Base-by-base conservation (phyloP, 2,329 filamentous ascomycete species). In the Fusarium domesticum region DNA sequence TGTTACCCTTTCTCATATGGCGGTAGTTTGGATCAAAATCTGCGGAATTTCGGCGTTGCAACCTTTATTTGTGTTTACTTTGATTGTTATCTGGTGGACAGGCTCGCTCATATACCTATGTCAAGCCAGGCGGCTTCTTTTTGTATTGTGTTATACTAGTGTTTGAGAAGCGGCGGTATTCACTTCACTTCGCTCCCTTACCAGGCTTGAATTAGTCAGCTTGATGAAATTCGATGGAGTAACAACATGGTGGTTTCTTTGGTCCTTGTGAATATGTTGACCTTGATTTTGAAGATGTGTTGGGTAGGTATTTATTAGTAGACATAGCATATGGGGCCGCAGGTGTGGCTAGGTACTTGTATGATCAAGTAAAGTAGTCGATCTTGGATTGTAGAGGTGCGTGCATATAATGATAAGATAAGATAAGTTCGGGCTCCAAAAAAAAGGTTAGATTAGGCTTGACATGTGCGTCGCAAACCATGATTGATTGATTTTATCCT, bases 11-110 rank as follows among this genome's bases (percentile, higher is more conserved):
- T 50, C 47, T 47, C 42, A 51, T 43, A 51, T 42, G 59, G 53
- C 57, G 57, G 58, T 50, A 56, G 53, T 47, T 63, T 63, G 58
- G 54, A 58, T 62, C 50, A 61, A 63, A 63, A 61, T 54, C 50
- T 59, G 49, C 48, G 61, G 61, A 62, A 39, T 51, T 47, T 8
- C 34, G 61, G 61, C 61, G 61, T 64, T 62, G 18, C 46, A 45
- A 50, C 54, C 50, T 60, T 41, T 47, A 44, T 48, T 48, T 53
- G 51, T 52, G 42, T 54, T 33, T 45, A 35, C 43, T 38, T 48
- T 51, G 40, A 41, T 44, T 47, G 43, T 58, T 40, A 45, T 45
- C 28, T 43, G 32, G 42, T 54, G 51, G 47, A 50, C 52, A 40
- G 52, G 42, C 46, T 52, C 50, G 54, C 51, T 56, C 55, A 53